phyloP scores from a whole-genome alignment of 108 stramenopile genomes.

The Nitzschia sp. region DNA sequence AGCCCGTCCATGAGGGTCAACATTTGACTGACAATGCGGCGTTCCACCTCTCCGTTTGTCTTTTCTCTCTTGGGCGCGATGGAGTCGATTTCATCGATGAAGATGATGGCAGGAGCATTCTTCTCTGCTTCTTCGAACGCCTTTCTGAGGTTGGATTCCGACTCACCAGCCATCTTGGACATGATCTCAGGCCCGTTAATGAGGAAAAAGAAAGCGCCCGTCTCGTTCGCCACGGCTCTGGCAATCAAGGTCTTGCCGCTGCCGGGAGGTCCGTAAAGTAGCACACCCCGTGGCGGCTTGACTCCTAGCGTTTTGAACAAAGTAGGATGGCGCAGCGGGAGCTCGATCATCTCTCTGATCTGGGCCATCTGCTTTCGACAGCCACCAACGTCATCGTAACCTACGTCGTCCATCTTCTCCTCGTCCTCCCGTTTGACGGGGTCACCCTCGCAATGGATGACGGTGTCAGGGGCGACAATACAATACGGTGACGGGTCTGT shows the following conservation, averaged over 20 bases:
- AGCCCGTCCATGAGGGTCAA: constrained; percentile 99
- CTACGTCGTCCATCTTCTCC: constrained; percentile 97
- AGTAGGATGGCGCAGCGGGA: constrained; percentile 98
- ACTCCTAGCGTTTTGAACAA: constrained; percentile 99
- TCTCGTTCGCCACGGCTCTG: constrained; percentile 99
- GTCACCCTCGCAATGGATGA: constrained; percentile 99
- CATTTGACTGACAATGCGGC: constrained; percentile 98
- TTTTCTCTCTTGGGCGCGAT: constrained; percentile 99
- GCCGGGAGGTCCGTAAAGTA: constrained; percentile 99
- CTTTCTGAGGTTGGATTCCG: constrained; percentile 97
- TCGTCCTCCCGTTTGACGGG: constrained; percentile 99
- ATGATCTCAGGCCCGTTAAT: constrained; percentile 99
- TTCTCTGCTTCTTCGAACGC: constrained; percentile 99
- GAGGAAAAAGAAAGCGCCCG: constrained; percentile 99
- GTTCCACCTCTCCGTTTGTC: constrained; percentile 99
- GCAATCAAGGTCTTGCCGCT: constrained; percentile 99
- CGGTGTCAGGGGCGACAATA: constrained; percentile 98
- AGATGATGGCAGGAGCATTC: constrained; percentile 99
- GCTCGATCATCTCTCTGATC: constrained; percentile 99
- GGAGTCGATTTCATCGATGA: constrained; percentile 99
- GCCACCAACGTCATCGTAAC: constrained; percentile 99
- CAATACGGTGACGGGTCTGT: constrained; percentile 97
- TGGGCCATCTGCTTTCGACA: constrained; percentile 98
- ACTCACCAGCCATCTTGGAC: constrained; percentile 99
- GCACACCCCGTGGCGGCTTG: constrained; percentile 99